These are phyloP conservation scores for Psidium guajava DNA, from an alignment of 345 rosid genomes.

Conservation along the genomic window DNA sequence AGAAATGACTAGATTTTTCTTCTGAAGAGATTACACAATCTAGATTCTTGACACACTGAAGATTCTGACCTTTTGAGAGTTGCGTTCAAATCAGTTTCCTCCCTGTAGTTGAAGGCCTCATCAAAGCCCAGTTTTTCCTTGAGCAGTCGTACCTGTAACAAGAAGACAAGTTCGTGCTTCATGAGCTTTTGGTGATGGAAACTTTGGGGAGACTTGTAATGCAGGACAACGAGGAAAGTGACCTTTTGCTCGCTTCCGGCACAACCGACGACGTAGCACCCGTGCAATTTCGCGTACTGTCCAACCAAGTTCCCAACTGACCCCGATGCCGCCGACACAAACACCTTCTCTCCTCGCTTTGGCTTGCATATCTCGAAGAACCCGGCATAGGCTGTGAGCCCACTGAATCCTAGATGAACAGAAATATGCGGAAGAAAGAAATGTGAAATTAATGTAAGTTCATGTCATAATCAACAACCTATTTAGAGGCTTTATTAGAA, in stretches of 20 bases:
- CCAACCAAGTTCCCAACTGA: conserved; percentile 48
- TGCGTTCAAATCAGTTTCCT: conserved; percentile 27
- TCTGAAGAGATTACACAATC: neutral
- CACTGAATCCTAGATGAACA: conserved; percentile 24
- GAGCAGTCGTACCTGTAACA: conserved; percentile 24
- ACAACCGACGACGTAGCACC: conserved; percentile 45
- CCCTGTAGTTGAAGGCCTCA: conserved; percentile 48
- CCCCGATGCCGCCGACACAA: conserved; percentile 41
- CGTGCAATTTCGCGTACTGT: conserved; percentile 33
- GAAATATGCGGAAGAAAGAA: too few species aligned
- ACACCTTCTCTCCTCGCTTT: conserved; percentile 34
- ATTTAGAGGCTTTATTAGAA: too few species aligned
- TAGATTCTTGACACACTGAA: neutral
- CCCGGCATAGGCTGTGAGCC: conserved; percentile 39
- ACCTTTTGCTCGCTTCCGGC: conserved; percentile 42
- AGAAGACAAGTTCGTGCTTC: neutral
- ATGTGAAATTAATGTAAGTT: too few species aligned
- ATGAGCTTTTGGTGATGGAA: neutral
- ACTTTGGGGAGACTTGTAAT: neutral
- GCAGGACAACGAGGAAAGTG: neutral
- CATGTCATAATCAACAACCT: too few species aligned
- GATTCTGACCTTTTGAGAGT: conserved; percentile 21
- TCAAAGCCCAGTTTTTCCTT: conserved; percentile 47
- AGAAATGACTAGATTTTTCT: neutral
- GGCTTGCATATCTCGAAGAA: conserved; percentile 31